Evolutionary conservation across 495 filamentous ascomycete species (phyloP), one percentile per base, ranked within the genome.

Genomic region (Parachaetomium inaequale): DNA sequence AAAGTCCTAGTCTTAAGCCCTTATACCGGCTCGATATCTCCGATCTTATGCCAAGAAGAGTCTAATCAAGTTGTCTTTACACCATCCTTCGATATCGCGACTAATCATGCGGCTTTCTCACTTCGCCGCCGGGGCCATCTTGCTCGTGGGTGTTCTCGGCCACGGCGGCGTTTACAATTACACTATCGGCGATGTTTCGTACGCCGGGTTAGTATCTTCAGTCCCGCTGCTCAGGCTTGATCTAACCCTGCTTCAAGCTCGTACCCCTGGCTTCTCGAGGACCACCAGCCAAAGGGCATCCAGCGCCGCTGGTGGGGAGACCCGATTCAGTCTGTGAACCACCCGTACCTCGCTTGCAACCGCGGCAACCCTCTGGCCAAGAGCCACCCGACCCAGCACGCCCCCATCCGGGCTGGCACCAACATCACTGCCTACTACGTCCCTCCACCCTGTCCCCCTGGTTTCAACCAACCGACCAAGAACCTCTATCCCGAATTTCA

Each of bases 341-440:
- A 76, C 51, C 50, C 72, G 14, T 72, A 70, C 53, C 78, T 81
- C 65, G 69, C 76, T 50, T 81, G 79, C 66, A 81, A 80, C 60
- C 70, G 73, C 15, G 76, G 76, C 26, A 73, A 72, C 45, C 66
- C 70, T n/a, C 55, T 58, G 12, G 38, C 43, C 11, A 34, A 36
- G 21, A 23, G 25, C 15, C 34, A 31, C 28, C 72, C 72, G 2
- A 55, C 60, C 15, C 60, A 72, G 23, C 62, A 46, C 34, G 75
- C 75, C 28, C 68, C 72, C 54, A 71, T 80, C 55, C 59, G 68
- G 23, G 79, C 79, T 38, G 80, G 81, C 57, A 32, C 58, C 3
- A 78, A 72, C 64, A 71, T 84, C 47, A 79, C 76, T 10, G 80
- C 78, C 3, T 62, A 77, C 19, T 83, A 77, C 77, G 55, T 66